These are phyloP conservation scores for Fusarium zealandicum DNA, from an alignment of 2,329 filamentous ascomycete genomes.

Conservation along the genomic window DNA sequence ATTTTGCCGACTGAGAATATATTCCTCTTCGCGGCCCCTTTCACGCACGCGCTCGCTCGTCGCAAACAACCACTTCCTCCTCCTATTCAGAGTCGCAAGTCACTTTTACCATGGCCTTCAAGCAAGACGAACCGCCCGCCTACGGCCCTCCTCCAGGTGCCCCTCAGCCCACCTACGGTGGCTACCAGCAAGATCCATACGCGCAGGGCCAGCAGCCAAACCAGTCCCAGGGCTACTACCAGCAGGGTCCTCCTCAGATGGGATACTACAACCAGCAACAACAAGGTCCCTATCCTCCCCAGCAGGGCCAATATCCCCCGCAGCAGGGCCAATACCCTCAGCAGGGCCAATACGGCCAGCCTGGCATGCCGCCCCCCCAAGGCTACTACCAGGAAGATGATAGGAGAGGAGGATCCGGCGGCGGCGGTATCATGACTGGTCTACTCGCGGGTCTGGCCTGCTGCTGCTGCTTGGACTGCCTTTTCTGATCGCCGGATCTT, in stretches of 20 bases:
- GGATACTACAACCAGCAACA: constrained; percentile 43
- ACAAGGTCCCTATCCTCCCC: constrained; percentile 45
- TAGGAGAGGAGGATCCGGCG: constrained; percentile 41
- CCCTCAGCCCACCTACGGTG: constrained; percentile 55
- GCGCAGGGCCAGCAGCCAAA: constrained; percentile 30
- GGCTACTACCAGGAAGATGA: constrained; percentile 47
- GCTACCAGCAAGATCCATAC: constrained; percentile 47
- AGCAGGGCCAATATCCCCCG: constrained; percentile 47
- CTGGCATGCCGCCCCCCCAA: constrained; percentile 45
- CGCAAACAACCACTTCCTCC: constrained; percentile 1
- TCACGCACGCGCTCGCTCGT: constrained; percentile 3
- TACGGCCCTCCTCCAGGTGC: constrained; percentile 51
- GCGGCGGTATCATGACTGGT: constrained; percentile 52
- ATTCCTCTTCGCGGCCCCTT: not conserved
- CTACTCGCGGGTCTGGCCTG: constrained; percentile 61
- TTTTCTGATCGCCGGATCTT: constrained; percentile 54
- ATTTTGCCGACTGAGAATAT: constrained; percentile 8
- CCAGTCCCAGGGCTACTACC: constrained; percentile 40
- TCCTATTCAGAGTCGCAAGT: constrained; percentile 9
- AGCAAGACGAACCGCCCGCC: constrained; percentile 59
- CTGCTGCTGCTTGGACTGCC: constrained; percentile 64
- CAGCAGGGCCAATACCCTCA: constrained; percentile 49
- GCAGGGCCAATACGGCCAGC: constrained; percentile 47
- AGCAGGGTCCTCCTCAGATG: constrained; percentile 43
- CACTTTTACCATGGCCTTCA: constrained; percentile 43